Base-by-base conservation (phyloP, 495 filamentous ascomycete genomes). In the Trichoderma erinaceum region DNA sequence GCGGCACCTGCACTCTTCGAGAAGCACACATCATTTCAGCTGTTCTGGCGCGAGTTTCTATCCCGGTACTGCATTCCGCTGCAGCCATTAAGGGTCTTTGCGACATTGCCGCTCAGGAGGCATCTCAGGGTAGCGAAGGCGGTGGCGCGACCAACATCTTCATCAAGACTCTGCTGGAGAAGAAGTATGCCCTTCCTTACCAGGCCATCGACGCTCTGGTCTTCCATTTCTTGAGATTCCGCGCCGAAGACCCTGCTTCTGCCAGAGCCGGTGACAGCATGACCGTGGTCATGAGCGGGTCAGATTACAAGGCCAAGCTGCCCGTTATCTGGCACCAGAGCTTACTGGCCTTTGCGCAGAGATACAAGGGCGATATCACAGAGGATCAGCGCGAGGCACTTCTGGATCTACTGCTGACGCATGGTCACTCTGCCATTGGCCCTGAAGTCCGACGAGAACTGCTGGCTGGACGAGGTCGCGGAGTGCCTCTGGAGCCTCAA, bases 221-320 rank as follows among this genome's bases (percentile, higher is more conserved):
- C 18, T 98, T 97, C 79, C 93, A 98, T 78, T 99, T 97, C 76
- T 77, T 97, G 70, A 88, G 95, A 21, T 97, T 97, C 79, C 86
- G 90, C 44, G 86, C 81, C 41, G 79, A 80, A 3, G 79, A 85
- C 35, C 76, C 79, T 16, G 76, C 78, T 12, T 76, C 75, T 48
- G 70, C 75, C 32, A 72, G 68, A 13, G 70, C 75, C 15, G 81
- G 79, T 12, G 79, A 81, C 46, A 75, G 73, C 4, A 84, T 85
- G 69, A 80, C 82, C 12, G 67, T 61, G 64, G 68, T 73, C 73
- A 72, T 70, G 27, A 80, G 80, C 41, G 80, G 74, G 32, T 61
- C 56, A 12, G 75, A 78, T 25, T 84, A 83, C 70, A 80, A 79
- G 10, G 78, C 81, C 58, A 87, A 85, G 74, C 76, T 94, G 52